These are phyloP conservation scores for Prunus davidiana DNA, from an alignment of 306 rosid genomes.

Conservation along the genomic window DNA sequence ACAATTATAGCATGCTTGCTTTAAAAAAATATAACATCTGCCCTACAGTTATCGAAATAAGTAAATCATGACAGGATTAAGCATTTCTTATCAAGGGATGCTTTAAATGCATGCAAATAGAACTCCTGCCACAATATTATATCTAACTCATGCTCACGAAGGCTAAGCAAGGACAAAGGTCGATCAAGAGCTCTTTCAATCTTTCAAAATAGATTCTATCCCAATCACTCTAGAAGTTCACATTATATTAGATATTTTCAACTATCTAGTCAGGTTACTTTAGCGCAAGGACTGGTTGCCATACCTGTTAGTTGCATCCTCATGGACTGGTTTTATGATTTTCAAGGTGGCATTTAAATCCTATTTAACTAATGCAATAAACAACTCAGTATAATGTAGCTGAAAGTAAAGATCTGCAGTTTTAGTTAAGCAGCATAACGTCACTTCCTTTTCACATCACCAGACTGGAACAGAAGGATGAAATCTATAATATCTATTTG, in stretches of 20 bases:
- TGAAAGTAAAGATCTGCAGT: neutral
- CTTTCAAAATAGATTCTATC: neutral
- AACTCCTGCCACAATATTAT: neutral
- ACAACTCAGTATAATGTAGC: neutral
- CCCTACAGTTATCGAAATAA: neutral
- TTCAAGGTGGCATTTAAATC: neutral
- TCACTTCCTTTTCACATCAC: neutral
- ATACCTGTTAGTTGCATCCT: neutral
- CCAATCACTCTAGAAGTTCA: neutral
- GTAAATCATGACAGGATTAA: neutral
- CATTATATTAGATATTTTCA: neutral
- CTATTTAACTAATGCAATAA: neutral
- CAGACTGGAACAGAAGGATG: neutral
- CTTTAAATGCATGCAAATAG: neutral
- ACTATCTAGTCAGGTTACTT: neutral
- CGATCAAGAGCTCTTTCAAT: neutral
- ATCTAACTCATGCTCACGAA: neutral
- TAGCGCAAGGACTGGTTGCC: neutral
- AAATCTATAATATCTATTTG: neutral
- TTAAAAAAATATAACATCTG: neutral
- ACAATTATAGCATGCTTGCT: neutral
- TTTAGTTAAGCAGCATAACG: neutral
- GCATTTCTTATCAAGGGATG: slow-evolving; percentile 8
- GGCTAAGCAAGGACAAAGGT: neutral
- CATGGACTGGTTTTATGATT: neutral